A percentile compares a stretch with the other conserved stretches of the same genome.
These are phyloP conservation scores for Cutaneotrichosporon sp. DNA, from an alignment of 1,284 basidiomycete genomes.

Conservation along the genomic window DNA sequence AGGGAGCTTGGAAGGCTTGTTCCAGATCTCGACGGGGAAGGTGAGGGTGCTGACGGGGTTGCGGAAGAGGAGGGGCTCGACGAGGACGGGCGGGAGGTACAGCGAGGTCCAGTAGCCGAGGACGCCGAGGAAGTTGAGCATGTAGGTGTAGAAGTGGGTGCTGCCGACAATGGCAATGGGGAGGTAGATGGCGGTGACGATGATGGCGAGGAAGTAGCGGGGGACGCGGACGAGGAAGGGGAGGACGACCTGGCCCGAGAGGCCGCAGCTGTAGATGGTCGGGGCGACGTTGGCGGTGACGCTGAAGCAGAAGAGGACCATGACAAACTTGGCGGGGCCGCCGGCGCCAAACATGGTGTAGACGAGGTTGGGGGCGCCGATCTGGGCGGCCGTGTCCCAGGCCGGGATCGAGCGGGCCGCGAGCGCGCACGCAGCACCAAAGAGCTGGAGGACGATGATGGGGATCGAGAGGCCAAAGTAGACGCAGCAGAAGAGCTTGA, in stretches of 20 bases:
- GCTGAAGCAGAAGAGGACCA: constrained; percentile 62
- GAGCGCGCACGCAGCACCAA: constrained; percentile 65
- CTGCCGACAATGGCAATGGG: constrained; percentile 52
- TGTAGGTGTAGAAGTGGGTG: constrained; percentile 44
- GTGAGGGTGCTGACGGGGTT: constrained; percentile 40
- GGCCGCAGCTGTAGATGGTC: constrained; percentile 78
- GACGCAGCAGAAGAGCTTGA: constrained; percentile 65
- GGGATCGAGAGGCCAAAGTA: constrained; percentile 74
- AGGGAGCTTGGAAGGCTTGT: constrained; percentile 45
- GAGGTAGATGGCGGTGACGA: constrained; percentile 70
- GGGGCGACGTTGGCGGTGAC: constrained; percentile 82
- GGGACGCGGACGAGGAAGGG: constrained; percentile 67
- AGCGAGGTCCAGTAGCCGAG: constrained; percentile 53
- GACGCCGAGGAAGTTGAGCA: constrained; percentile 51
- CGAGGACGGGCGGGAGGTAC: constrained; percentile 48
- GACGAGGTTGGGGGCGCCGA: constrained; percentile 72
- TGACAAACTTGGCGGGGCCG: constrained; percentile 75
- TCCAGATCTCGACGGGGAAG: constrained; percentile 47
- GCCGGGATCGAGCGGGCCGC: constrained; percentile 61
- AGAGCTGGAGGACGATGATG: constrained; percentile 67
- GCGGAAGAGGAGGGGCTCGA: constrained; percentile 52
- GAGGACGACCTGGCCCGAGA: constrained; percentile 75
- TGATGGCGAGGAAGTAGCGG: constrained; percentile 79
- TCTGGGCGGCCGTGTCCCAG: constrained; percentile 64
- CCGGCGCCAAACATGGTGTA: constrained; percentile 68